phyloP scores from a whole-genome alignment of 208 protist species.

The Trypanosomatidae sp. region DNA sequence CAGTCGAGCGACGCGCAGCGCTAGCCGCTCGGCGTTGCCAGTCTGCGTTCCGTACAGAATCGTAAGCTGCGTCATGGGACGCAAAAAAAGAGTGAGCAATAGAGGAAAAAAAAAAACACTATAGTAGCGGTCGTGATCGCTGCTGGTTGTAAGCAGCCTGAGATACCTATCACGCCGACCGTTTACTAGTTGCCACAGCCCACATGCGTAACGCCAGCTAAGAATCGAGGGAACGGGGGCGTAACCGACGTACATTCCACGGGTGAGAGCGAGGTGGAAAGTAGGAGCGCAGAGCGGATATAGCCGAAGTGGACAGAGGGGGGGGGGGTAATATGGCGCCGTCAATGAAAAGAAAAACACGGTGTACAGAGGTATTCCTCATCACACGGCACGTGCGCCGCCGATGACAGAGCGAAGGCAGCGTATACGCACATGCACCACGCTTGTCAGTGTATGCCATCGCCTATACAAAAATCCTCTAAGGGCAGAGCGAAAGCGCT shows the following conservation, averaged over 20 bases:
- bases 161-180: not conserved
- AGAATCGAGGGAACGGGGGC: not conserved
- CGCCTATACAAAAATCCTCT: not conserved
- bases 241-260: not conserved
- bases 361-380: not conserved
- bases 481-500: not conserved
- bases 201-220: not conserved
- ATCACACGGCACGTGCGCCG: not conserved
- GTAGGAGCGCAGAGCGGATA: not conserved
- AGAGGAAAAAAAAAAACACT: not conserved
- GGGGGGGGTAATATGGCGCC: not conserved
- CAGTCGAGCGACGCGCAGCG: conserved; percentile 55
- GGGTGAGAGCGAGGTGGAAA: no score
- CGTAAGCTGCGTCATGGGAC: conserved; percentile 28
- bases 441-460: not conserved
- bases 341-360: not conserved
- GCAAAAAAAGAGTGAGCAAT: not conserved
- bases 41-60: conserved; percentile 87
- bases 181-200: not conserved
- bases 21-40: conserved; percentile 70
- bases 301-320: not conserved
- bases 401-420: not conserved
- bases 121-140: not conserved
- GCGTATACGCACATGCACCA: not conserved
- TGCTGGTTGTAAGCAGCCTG: not conserved